Conservation (phyloP, 1,139 yeast species). For the Yamadazyma oceani region DNA sequence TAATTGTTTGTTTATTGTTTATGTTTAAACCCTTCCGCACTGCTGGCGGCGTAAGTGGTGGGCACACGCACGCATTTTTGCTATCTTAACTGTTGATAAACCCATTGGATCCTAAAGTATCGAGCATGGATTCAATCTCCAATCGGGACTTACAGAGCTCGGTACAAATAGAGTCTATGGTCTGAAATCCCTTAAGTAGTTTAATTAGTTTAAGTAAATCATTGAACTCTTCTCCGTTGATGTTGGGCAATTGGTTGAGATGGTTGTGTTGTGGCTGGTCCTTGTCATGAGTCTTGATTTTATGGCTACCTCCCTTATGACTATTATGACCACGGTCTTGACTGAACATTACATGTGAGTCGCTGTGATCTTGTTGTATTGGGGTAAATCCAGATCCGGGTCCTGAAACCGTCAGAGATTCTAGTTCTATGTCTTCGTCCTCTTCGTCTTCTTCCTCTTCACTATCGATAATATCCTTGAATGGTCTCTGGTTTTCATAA, state of each 20-base stretch:
- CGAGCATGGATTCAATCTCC: slow-evolving; percentile 54
- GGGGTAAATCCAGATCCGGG: slow-evolving; percentile 1
- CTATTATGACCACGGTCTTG: neutral
- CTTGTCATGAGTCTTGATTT: slow-evolving; percentile 14
- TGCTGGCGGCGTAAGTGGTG: too few relatives aligned
- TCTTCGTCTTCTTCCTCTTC: slow-evolving; percentile 10
- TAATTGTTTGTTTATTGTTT: slow-evolving; percentile 7
- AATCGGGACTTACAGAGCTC: slow-evolving; percentile 56
- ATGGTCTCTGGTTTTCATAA: slow-evolving; percentile 15
- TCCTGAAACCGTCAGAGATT: too few relatives aligned
- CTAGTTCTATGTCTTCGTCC: too few relatives aligned
- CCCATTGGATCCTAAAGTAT: slow-evolving; percentile 43
- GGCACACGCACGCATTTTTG: too few relatives aligned
- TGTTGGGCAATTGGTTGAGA: slow-evolving; percentile 15
- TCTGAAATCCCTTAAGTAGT: slow-evolving; percentile 57
- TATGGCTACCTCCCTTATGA: neutral
- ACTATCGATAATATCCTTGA: slow-evolving; percentile 11
- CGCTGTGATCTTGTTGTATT: too few relatives aligned
- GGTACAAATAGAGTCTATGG: slow-evolving; percentile 73
- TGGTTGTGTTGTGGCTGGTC: slow-evolving; percentile 16
- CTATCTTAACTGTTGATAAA: slow-evolving; percentile 37
- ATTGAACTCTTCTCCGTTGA: slow-evolving; percentile 26
- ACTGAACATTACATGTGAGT: too few relatives aligned
- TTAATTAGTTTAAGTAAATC: slow-evolving; percentile 35
- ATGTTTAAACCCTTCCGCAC: neutral